These are phyloP conservation scores for Porcisia hertigi DNA, from an alignment of 208 protist genomes.

Conservation along the genomic window DNA sequence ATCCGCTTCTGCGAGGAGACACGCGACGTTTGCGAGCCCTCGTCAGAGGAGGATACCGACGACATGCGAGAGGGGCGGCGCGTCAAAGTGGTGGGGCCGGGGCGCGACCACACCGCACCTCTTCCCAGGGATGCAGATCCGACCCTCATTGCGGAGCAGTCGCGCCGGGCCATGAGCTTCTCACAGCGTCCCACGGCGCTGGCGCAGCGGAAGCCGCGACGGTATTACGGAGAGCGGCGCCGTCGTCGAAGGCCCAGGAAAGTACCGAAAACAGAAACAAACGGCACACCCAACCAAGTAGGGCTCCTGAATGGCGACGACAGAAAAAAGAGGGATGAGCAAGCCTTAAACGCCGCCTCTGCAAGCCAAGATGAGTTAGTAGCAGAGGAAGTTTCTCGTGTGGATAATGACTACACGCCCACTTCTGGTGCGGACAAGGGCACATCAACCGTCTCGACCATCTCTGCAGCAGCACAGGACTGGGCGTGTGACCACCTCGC, in stretches of 20 bases:
- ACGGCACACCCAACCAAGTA: not conserved
- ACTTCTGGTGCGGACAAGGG: too few relatives aligned
- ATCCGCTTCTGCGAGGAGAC: conserved; percentile 82
- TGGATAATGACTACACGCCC: too few relatives aligned
- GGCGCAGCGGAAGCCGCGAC: conserved; percentile 7
- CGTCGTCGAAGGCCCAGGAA: conserved; percentile 21
- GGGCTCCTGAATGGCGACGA: not conserved
- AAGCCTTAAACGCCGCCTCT: not conserved
- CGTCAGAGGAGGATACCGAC: conserved; percentile 32
- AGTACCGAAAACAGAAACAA: not conserved
- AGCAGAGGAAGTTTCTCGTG: not conserved
- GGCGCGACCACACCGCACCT: conserved; percentile 6
- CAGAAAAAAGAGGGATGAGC: not conserved
- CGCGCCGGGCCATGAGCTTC: conserved; percentile 30
- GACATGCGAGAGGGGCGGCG: not conserved
- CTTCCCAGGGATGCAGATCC: conserved; percentile 32
- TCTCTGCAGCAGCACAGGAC: not conserved
- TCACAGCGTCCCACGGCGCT: conserved; percentile 21
- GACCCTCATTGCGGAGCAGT: conserved; percentile 26
- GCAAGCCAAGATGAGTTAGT: not conserved
- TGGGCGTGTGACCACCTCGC: conserved; percentile 25
- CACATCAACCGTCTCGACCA: not conserved
- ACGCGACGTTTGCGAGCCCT: conserved; percentile 59
- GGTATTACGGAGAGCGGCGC: conserved; percentile 36
- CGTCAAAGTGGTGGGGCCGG: not conserved